A percentile compares a stretch with the other conserved stretches of the same genome.
phyloP scores from a whole-genome alignment of 805 yeast species.

The Kazachstania psychrophila region DNA sequence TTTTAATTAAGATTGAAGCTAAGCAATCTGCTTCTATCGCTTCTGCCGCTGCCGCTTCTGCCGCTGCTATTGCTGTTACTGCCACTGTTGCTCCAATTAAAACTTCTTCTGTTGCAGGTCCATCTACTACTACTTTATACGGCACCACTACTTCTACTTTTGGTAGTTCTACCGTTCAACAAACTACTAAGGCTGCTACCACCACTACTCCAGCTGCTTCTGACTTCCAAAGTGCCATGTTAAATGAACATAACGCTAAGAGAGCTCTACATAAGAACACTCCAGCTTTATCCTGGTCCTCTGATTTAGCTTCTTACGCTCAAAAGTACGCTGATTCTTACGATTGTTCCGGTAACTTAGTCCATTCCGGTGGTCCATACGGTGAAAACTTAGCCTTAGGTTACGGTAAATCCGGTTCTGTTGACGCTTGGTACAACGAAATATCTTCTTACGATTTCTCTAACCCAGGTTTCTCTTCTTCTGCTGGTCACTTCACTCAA shows the following conservation, averaged over 20 bases:
- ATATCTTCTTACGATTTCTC: slow-evolving; percentile 46
- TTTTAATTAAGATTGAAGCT: too few species aligned
- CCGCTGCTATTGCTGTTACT: slow-evolving; percentile 10
- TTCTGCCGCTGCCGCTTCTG: slow-evolving; percentile 9
- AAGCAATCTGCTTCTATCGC: slow-evolving; percentile 9
- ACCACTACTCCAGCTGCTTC: slow-evolving; percentile 7
- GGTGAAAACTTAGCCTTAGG: slow-evolving; percentile 79
- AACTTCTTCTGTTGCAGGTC: slow-evolving; percentile 7
- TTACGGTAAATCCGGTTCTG: slow-evolving; percentile 34
- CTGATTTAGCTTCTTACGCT: slow-evolving; percentile 40
- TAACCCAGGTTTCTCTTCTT: slow-evolving; percentile 38
- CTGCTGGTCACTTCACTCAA: slow-evolving; percentile 65
- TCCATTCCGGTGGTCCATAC: slow-evolving; percentile 47
- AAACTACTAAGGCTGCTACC: slow-evolving; percentile 9
- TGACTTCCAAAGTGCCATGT: slow-evolving; percentile 6
- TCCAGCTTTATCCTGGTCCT: slow-evolving; percentile 41
- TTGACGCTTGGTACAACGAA: slow-evolving; percentile 70
- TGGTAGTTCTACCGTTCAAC: slow-evolving; percentile 15
- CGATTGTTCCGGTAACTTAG: slow-evolving; percentile 48
- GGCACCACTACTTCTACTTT: slow-evolving; percentile 2
- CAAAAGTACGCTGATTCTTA: slow-evolving; percentile 40
- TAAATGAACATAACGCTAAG: slow-evolving; percentile 42
- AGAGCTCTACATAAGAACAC: slow-evolving; percentile 31
- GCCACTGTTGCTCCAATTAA: slow-evolving; percentile 9
- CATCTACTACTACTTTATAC: slow-evolving; percentile 33